Base-by-base conservation (phyloP, 805 yeast genomes). In the Candida peoriensis region DNA sequence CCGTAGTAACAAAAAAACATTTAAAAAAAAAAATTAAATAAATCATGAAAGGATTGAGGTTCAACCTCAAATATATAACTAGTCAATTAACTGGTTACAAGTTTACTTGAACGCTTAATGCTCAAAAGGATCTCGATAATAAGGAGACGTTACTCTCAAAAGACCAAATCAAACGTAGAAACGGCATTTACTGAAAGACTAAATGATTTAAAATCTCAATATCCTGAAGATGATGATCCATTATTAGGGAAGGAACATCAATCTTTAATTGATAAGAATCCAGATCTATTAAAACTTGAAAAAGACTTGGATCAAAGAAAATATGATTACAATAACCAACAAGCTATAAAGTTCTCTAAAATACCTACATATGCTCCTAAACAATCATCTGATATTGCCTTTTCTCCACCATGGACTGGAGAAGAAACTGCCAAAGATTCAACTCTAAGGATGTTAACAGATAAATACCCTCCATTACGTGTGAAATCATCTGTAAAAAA, bases 331-430 rank as follows among this genome's bases (percentile, higher is more conserved):
- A 46, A 58, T 20, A 48, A 70, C 42, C 74, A 69, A 35, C 49
- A 50, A 10, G 62, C 63, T 8, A 57, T 75, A 6, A 67, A 67
- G 6, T 50, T 57, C 5, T 46, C 68, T 6, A 65, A 61, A 30
- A 39, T 75, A 13, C 78, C 81, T 0, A 28, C 40, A 0, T 61
- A 59, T 43, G 74, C 75, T 0, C 60, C 64, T 13, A 66, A 65
- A 33, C 70, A 64, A 10, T 45, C 69, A 1, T 54, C 60, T 30
- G 76, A 72, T 2, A 55, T 67, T 8, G 86, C 86, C 2, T 48
- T 60, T 37, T 47, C 74, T 0, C 43, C 41, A 17, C 80, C 81
- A 0, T 80, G 88, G 88, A 61, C 59, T 0, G 88, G 88, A 0
- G 50, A 59, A 4, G 85, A 79, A 41, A 36, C 55, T 4, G 50